These are phyloP conservation scores for Ophiocordyceps polyrhachis-furcata DNA, from an alignment of 2,329 filamentous ascomycete species.

Conservation along the genomic window DNA sequence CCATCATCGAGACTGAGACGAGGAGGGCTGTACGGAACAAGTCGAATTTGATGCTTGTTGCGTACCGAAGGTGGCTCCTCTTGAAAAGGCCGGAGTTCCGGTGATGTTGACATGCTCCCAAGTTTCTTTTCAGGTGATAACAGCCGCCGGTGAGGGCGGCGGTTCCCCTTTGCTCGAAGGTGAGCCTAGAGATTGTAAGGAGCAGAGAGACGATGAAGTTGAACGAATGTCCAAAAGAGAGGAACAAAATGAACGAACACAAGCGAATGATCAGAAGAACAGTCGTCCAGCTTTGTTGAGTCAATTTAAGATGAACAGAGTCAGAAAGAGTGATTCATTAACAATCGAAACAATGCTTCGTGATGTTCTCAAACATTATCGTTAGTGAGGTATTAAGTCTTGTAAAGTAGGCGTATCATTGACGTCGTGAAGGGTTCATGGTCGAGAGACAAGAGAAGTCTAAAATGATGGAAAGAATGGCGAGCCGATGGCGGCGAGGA, in stretches of 20 bases:
- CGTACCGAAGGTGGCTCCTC: conserved; percentile 2
- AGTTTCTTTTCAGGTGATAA: background rate
- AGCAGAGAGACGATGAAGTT: background rate
- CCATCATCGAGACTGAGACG: conserved; percentile 13
- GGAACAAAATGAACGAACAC: conserved; percentile 2
- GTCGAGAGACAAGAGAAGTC: background rate
- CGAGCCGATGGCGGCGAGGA: background rate
- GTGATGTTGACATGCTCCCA: conserved; percentile 14
- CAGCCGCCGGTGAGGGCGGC: background rate
- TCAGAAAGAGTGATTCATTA: background rate
- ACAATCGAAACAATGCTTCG: background rate
- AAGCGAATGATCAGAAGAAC: background rate
- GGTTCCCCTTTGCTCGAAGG: background rate
- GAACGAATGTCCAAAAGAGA: background rate
- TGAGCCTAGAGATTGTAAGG: background rate
- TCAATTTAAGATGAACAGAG: background rate
- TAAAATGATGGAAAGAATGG: background rate
- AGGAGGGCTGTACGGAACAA: conserved; percentile 20
- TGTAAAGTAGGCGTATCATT: background rate
- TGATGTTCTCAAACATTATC: background rate
- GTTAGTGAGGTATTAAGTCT: background rate
- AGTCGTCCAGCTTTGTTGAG: background rate
- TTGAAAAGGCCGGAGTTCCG: conserved; percentile 10
- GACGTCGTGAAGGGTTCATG: background rate
- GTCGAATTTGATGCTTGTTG: conserved; percentile 15